Base-by-base conservation (phyloP, 805 yeast species). In the Debaryomyces castellii region DNA sequence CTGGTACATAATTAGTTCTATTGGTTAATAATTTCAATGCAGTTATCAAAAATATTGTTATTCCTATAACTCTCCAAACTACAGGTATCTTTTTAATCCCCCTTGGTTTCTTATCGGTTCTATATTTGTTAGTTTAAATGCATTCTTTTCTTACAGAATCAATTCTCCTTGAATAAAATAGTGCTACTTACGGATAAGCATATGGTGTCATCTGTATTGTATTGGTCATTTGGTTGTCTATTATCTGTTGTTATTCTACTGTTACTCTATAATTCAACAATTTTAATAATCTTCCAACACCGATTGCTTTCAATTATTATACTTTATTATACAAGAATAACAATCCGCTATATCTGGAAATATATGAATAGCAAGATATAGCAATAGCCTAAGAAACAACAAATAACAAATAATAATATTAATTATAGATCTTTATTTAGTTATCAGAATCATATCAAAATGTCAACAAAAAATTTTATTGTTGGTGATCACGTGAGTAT, bases 1-100 rank as follows among this genome's bases (percentile, higher is more conserved):
- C 54, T 11, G 77, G 77, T 11, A 56, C 51, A 52, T 72, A 69
- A 34, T 60, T 39, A 35, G 44, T 41, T 3, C 40, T 40, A 24
- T 48, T 34, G 17, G 53, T 40, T n/a, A 55, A 35, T 17, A 58
- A 7, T 50, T 53, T 55, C 9, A 53, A 35, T 6, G 51, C 33
- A 12, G 48, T 47, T 21, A 53, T 43, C 11, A 48, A 17, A 5
- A 49, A 38, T 23, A 57, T 39, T 16, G 48, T 35, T 17, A 39
- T 37, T 9, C 46, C 47, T 11, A 52, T 47, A 7, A 46, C 44
- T 36, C 44, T 17, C 8, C 32, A n/a, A 22, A 24, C 14, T 27
- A n/a, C 22, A 33, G 35, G 12, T 23, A 23, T 5, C 10, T 30
- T 30, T 11, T 30, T 30, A 7, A 30, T 16, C 18, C 34, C 34